phyloP scores from a whole-genome alignment of 2,329 filamentous ascomycete genomes.

The Sporothrix protearum region DNA sequence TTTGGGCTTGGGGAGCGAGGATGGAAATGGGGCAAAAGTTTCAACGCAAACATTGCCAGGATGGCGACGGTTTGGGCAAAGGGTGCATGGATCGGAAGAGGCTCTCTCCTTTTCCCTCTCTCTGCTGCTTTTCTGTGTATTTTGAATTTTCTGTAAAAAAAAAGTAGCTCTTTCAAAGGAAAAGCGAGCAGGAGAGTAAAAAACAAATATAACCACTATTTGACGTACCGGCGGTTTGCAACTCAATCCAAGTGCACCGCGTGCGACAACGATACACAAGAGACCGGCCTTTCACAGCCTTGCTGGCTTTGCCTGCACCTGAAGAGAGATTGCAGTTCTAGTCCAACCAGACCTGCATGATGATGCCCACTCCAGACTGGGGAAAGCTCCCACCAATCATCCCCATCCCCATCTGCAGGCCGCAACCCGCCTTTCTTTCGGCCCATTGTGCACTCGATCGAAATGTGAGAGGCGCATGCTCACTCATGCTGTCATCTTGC shows the following conservation, averaged over 20 bases:
- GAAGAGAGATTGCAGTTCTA: neutral
- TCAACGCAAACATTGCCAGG: neutral
- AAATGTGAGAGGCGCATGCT: neutral
- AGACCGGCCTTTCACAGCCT: neutral
- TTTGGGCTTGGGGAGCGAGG: neutral
- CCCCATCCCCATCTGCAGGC: neutral
- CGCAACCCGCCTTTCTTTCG: neutral
- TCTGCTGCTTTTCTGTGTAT: conserved; percentile 17
- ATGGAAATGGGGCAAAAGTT: neutral
- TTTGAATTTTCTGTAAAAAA: conserved; percentile 25
- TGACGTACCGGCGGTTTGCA: neutral
- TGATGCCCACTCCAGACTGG: conserved; percentile 19
- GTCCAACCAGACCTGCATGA: conserved; percentile 18
- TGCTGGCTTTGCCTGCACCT: neutral
- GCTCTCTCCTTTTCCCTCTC: neutral
- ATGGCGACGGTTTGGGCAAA: neutral
- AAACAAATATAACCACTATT: neutral
- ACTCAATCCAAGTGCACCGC: neutral
- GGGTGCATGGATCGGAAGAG: neutral
- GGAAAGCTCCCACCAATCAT: conserved; percentile 21
- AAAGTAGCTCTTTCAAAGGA: neutral
- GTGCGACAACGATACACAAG: neutral
- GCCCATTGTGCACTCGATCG: neutral
- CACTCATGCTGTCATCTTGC: neutral
- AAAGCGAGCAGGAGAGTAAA: neutral